phyloP scores from a whole-genome alignment of 2,329 filamentous ascomycete species.

The Monosporascus cannonballus region DNA sequence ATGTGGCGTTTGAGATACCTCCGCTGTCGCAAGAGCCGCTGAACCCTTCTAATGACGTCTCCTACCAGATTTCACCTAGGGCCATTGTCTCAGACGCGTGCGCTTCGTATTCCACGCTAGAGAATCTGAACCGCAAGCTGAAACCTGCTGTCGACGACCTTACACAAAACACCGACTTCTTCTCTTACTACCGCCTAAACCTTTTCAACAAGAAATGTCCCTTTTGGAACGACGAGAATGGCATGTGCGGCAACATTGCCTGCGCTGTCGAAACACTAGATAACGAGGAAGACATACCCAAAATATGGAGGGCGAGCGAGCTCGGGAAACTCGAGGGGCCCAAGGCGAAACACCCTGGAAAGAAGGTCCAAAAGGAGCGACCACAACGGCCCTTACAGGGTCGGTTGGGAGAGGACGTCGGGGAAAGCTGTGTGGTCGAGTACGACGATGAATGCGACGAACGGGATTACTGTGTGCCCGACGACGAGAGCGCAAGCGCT shows the following conservation, averaged over 20 bases:
- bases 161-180: slow-evolving; percentile 88
- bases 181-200: slow-evolving; percentile 94
- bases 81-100: slow-evolving; percentile 91
- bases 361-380: slow-evolving; percentile 63
- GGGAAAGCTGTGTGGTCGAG: slow-evolving; percentile 94
- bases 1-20: slow-evolving; percentile 15
- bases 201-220: slow-evolving; percentile 92
- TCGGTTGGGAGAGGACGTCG: slow-evolving; percentile 75
- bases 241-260: slow-evolving; percentile 94
- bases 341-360: slow-evolving; percentile 80
- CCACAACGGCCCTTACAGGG: slow-evolving; percentile 73
- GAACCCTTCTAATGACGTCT: slow-evolving; percentile 33
- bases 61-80: slow-evolving; percentile 71
- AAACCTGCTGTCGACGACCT: slow-evolving; percentile 74
- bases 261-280: slow-evolving; percentile 94
- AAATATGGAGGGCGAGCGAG: slow-evolving; percentile 86
- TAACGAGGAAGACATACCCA: slow-evolving; percentile 88
- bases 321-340: slow-evolving; percentile 89
- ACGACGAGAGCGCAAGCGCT: slow-evolving; percentile 78
- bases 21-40: slow-evolving; percentile 14
- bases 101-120: slow-evolving; percentile 86
- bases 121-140: slow-evolving; percentile 71
- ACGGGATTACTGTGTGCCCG: slow-evolving; percentile 91
- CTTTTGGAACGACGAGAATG: slow-evolving; percentile 90
- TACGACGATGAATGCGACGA: slow-evolving; percentile 97